Evolutionary conservation across 2,329 filamentous ascomycete species (phyloP), one percentile per base, ranked within the genome.

Genomic region (Tolypocladium sp.): DNA sequence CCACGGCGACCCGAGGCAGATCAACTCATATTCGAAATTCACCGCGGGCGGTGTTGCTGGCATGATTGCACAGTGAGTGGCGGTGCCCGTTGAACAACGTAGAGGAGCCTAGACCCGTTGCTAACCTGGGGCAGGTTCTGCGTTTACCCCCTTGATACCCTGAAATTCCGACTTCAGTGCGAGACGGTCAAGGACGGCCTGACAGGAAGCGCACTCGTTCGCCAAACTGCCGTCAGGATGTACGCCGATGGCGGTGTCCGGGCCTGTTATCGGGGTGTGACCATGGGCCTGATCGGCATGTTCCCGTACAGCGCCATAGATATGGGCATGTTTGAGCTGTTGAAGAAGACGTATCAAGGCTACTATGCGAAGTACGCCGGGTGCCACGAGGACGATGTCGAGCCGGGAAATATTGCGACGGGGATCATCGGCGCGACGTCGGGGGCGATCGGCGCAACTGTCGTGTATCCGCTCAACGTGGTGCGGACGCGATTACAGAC

Each of bases 281-380:
- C 92, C 0, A 94, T 97, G 84, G 94, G 94, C 20, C 81, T 99
- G 4, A 77, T 97, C 56, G 94, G 94, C 71, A 97, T 97, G 86
- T 99, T 99, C 68, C 94, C 94, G 0, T 99, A 97, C 73, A 93
- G 92, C 49, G 94, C 94, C 56, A 95, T 99, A 69, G 94, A 99
- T 70, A 88, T 99, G 68, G 91, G 91, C 64, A 96, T 91, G 0
- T 99, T 97, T 69, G 94, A 99, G 75, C 86, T 94, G 61, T 82
- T 97, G 62, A 99, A 99, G 75, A 85, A 83, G 55, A 80, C 80
- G 9, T 85, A 95, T 63, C 83, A 88, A 40, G 76, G 76, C 4
- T 87, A 87, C 63, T 89, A 91, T 68, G 89, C 91, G 15, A 85
- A 83, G 60, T 76, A 81, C 40, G 75, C 83, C 12, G 85, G 87